Evolutionary conservation across 257 asterid genomes (phyloP).

Genomic region (Gentiana macrophylla): DNA sequence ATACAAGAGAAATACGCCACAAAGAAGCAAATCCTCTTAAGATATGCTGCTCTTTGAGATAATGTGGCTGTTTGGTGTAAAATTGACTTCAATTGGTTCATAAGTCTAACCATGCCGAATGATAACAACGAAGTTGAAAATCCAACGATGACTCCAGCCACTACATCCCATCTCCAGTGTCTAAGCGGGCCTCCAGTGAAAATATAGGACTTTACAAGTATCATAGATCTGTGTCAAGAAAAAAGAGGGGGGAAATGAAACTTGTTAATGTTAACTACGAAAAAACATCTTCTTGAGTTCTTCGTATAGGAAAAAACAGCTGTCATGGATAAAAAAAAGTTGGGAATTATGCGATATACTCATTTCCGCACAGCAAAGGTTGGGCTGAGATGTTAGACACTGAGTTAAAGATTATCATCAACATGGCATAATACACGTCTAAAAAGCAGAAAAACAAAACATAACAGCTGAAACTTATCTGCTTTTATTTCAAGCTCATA

Average conservation of each 20-base stretch:
- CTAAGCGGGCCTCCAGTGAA: constrained; percentile 23
- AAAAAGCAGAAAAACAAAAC: background rate
- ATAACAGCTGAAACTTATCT: background rate
- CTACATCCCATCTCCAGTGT: constrained; percentile 68
- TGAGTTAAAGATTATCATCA: too few relatives aligned
- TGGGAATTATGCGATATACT: background rate
- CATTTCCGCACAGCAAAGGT: too few relatives aligned
- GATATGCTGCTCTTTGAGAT: constrained; percentile 18
- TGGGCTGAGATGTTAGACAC: too few relatives aligned
- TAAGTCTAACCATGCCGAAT: constrained; percentile 29
- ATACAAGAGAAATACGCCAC: constrained; percentile 56
- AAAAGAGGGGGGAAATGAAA: background rate
- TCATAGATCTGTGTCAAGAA: constrained; percentile 45
- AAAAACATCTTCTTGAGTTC: background rate
- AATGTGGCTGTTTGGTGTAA: constrained; percentile 18
- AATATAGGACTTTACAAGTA: constrained; percentile 47
- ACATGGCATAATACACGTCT: too few relatives aligned
- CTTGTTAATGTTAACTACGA: constrained; percentile 5
- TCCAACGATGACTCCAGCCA: constrained; percentile 57
- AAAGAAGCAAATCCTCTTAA: constrained; percentile 59
- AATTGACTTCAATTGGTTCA: constrained; percentile 28
- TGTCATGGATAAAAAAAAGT: background rate
- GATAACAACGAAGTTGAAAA: constrained; percentile 47
- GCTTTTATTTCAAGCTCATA: background rate
- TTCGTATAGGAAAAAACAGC: too few relatives aligned